These are phyloP conservation scores for Pachysolen tannophilus DNA, from an alignment of 805 yeast species.

Conservation along the genomic window DNA sequence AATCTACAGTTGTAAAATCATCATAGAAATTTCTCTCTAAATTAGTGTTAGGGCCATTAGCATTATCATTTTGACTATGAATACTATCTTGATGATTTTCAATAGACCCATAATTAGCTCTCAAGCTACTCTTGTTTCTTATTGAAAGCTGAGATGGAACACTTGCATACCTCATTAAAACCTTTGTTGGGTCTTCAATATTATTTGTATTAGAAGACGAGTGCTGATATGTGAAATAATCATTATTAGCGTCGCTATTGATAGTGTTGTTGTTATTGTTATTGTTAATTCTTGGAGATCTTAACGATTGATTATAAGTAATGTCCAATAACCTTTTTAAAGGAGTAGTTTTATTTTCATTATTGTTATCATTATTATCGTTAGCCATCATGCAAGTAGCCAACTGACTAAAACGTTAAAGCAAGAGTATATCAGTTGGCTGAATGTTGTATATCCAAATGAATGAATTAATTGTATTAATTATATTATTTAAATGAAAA, in stretches of 20 bases:
- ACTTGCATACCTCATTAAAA: no score
- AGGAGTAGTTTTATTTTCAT: background rate
- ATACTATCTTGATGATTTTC: background rate
- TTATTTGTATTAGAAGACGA: background rate
- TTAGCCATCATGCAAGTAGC: no score
- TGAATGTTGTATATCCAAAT: no score
- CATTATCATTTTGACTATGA: constrained; percentile 2
- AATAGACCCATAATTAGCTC: background rate
- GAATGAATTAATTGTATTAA: no score
- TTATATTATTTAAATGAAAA: no score
- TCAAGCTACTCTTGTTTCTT: no score
- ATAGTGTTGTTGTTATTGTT: background rate
- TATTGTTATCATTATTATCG: background rate
- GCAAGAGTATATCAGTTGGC: no score
- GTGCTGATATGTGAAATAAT: no score
- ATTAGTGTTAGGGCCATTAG: constrained; percentile 1
- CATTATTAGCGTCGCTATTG: background rate
- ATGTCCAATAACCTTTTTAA: background rate
- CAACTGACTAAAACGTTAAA: no score
- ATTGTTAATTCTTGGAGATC: background rate
- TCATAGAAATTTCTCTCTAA: constrained; percentile 32
- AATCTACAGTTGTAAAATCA: constrained; percentile 55
- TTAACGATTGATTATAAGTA: constrained; percentile 1
- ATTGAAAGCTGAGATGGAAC: no score
- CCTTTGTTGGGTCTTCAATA: no score